Base-by-base conservation (phyloP, 2,329 filamentous ascomycete species). In the Aspergillus felis region DNA sequence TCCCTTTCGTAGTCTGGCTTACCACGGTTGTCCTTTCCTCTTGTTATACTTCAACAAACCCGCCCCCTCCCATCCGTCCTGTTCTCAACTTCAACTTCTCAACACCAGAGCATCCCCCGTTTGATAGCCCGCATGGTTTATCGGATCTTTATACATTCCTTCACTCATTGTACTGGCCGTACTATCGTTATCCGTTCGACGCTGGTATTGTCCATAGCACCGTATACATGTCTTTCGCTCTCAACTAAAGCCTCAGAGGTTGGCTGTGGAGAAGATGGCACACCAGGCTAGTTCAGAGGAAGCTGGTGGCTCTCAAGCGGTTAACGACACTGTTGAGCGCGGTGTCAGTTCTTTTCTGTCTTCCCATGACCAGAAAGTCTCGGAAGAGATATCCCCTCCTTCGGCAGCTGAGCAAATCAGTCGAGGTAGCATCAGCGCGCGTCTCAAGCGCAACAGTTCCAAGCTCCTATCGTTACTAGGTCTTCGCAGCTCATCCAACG, bases 401-500 rank as follows among this genome's bases (percentile, higher is more conserved):
- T 56, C 57, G 50, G 52, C 55, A 53, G 56, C 14, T 17, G 57
- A 61, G 14, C 53, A 50, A 9, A 53, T 51, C 17, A 56, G 59
- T 25, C 69, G 60, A 50, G 66, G 68, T 50, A 67, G 66, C 28
- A 64, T 76, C 8, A 70, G 65, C 42, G 55, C 59, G 25, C 68
- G 69, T 29, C 54, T 76, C n/a, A 70, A 66, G 22, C 66, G 67
- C 48, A 74, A 71, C 55, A 68, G 74, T 41, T 74, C 73, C 10
- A 74, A 68, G 49, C 53, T 77, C 25, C 53, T 77, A 48, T 72
- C 71, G 2, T 67, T 76, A 53, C 58, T 77, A 28, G 70, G 70
- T 10, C 53, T 74, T 29, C 66, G 69, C 25, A 63, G 48, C 32
- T 67, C 66, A 17, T 66, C 61, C 3, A 67, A 63, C 20, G 62